Base-by-base conservation (phyloP, 1,284 basidiomycete genomes). In the Puccinia coronata region DNA sequence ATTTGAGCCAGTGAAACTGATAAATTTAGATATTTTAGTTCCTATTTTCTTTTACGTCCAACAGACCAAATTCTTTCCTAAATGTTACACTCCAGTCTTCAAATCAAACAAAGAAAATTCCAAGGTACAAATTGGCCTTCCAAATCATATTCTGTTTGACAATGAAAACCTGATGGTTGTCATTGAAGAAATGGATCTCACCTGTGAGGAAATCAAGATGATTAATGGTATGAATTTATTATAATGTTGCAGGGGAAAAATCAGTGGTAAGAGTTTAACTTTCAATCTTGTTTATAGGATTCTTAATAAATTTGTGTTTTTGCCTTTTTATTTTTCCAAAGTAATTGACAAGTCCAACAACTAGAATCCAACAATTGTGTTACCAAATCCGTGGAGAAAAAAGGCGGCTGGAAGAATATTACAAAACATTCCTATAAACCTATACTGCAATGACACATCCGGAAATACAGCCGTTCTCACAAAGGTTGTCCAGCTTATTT, bases 11-110 rank as follows among this genome's bases (percentile, higher is more conserved):
- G 34, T 74, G 16, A 34, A 39, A 47, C 16, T 59, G 8, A 59
- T 18, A 4, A 34, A 14, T 41, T 20, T 9, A 20, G 36, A 74
- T 59, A 53, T 74, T 6, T 6, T 59, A 8, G 16, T 74, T 12
- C 72, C 72, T 53, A 74, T 74, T 16, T 74, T 41, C 36, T 74
- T 74, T 36, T n/a, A 73, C 51, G 28, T 2, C 18, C 34, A 3
- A n/a, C n/a, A n/a, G n/a, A n/a, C n/a, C 51, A 36, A 5, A 39
- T 12, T 43, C 2, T 41, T 59, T 39, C 28, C 51, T n/a, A 74
- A 74, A 74, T 59, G 53, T 11, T 9, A 18, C 20, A 41, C 0
- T 16, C 53, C 72, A 28, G 16, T 9, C 11, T 2, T 55, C 39
- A 59, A 59, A n/a, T 43, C 53, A 0, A 59, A 55, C 47, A 28